Evolutionary conservation across 1,284 basidiomycete genomes (phyloP), one percentile per base, ranked within the genome.

Genomic region (Apiotrichum veenhuisii): DNA sequence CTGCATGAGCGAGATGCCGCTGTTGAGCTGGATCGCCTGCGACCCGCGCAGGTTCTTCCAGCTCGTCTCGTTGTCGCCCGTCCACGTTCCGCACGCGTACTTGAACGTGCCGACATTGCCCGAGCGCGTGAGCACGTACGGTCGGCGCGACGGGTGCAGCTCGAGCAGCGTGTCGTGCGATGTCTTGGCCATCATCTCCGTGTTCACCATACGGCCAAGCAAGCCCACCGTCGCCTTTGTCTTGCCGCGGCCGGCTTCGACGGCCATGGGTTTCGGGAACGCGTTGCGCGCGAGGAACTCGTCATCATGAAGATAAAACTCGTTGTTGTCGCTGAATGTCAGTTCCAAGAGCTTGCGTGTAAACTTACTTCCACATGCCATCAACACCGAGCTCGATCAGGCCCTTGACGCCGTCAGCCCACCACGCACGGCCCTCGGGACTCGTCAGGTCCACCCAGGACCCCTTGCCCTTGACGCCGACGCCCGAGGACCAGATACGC

Each of bases 11-110:
- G 75, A 77, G 58, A 79, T 72, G 17, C 76, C 76, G 11, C 75
- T 62, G 57, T 72, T 71, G 25, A 73, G 64, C 58, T 73, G 70
- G 50, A 73, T 67, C 8, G 71, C 55, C 48, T 77, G 69, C 15
- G 69, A 72, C 23, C 77, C 78, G 12, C 76, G 75, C 17, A 80
- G 66, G 36, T 74, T 79, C 55, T 75, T 70, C 78, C 78, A 80
- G 55, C 57, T 65, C 34, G 70, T 72, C 55, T 60, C 68, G 63
- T 80, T 80, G 65, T 80, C 78, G 0, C 78, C 78, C 1, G 71
- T 71, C 78, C 78, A 80, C 0, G 77, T 77, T 2, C 73, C 73
- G 26, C 68, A 67, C 17, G 74, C 75, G 62, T 77, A 79, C 56
- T 74, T 74, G 65, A 78, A 72, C 9, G 77, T 74, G 1, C 77